Evolutionary conservation across 2,329 filamentous ascomycete species (phyloP).

Genomic region (Pseudocercospora fuligena): DNA sequence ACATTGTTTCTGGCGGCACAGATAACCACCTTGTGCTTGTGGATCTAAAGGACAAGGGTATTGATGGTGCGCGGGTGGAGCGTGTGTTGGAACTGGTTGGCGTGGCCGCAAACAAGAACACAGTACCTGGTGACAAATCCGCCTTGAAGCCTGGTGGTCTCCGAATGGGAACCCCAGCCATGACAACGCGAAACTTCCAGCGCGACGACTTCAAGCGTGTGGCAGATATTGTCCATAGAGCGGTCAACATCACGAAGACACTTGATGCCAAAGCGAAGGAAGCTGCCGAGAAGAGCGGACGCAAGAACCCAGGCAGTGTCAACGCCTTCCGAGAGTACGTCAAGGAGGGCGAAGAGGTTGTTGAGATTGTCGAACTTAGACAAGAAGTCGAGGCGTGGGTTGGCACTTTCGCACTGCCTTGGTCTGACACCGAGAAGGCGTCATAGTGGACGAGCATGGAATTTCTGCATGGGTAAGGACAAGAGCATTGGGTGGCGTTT

Average conservation of each 20-base stretch:
- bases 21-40: slow-evolving; percentile 96
- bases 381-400: slow-evolving; percentile 81
- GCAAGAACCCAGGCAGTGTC: slow-evolving; percentile 68
- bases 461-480: neutral
- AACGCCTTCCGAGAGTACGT: slow-evolving; percentile 72
- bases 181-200: slow-evolving; percentile 94
- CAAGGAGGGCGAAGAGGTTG: slow-evolving; percentile 68
- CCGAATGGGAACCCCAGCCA: slow-evolving; percentile 92
- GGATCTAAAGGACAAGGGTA: slow-evolving; percentile 84
- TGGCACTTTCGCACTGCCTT: slow-evolving; percentile 73
- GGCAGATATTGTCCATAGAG: slow-evolving; percentile 82
- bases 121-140: slow-evolving; percentile 91
- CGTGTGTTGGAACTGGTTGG: slow-evolving; percentile 95
- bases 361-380: slow-evolving; percentile 73
- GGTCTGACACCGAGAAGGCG: slow-evolving; percentile 46
- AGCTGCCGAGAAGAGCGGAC: slow-evolving; percentile 68
- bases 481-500: slow-evolving; percentile 2
- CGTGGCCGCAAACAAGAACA: slow-evolving; percentile 99
- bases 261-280: slow-evolving; percentile 75
- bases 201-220: slow-evolving; percentile 87
- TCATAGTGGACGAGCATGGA: slow-evolving; percentile 7
- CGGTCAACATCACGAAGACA: slow-evolving; percentile 76
- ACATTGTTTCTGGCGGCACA: slow-evolving; percentile 89
- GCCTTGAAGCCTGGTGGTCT: slow-evolving; percentile 92
- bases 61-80: slow-evolving; percentile 95